phyloP scores from a whole-genome alignment of 2,329 filamentous ascomycete genomes.

The Teratosphaeria nubilosa region DNA sequence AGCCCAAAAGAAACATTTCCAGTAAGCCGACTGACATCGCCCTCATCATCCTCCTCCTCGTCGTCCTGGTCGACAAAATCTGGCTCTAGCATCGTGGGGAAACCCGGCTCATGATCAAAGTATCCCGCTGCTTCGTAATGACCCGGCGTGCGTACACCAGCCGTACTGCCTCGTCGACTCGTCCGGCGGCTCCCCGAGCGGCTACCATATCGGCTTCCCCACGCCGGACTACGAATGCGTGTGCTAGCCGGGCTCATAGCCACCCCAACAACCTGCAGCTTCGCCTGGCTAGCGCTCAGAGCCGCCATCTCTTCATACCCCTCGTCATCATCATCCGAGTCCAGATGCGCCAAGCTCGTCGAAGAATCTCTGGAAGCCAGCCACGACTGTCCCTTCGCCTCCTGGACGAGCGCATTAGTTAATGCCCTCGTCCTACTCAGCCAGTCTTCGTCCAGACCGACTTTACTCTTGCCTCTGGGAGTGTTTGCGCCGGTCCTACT shows the following conservation, averaged over 20 bases:
- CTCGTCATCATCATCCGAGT: slow-evolving; percentile 24
- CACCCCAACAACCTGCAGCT: slow-evolving; percentile 12
- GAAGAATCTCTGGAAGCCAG: slow-evolving; percentile 42
- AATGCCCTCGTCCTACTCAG: slow-evolving; percentile 48
- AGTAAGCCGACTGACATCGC: slow-evolving; percentile 43
- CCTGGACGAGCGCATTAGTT: slow-evolving; percentile 46
- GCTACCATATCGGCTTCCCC: slow-evolving; percentile 27
- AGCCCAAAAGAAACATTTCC: slow-evolving; percentile 44
- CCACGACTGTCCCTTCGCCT: slow-evolving; percentile 55
- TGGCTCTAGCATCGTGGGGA: slow-evolving; percentile 25
- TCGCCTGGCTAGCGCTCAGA: slow-evolving; percentile 15
- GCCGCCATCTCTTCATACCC: slow-evolving; percentile 26
- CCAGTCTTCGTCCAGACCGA: slow-evolving; percentile 43
- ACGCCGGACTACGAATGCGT: slow-evolving; percentile 8
- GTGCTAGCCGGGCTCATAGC: slow-evolving; percentile 1
- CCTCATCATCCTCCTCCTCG: slow-evolving; percentile 32
- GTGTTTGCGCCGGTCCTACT: slow-evolving; percentile 17
- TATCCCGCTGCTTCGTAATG: slow-evolving; percentile 14
- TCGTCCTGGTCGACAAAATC: slow-evolving; percentile 40
- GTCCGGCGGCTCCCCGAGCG: slow-evolving; percentile 29
- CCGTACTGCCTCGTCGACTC: slow-evolving; percentile 30
- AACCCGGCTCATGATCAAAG: slow-evolving; percentile 15
- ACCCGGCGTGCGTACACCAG: slow-evolving; percentile 28
- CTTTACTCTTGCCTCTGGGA: slow-evolving; percentile 2
- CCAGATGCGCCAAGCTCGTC: slow-evolving; percentile 38